phyloP scores from a whole-genome alignment of 805 yeast species.

The Candida michaelii region DNA sequence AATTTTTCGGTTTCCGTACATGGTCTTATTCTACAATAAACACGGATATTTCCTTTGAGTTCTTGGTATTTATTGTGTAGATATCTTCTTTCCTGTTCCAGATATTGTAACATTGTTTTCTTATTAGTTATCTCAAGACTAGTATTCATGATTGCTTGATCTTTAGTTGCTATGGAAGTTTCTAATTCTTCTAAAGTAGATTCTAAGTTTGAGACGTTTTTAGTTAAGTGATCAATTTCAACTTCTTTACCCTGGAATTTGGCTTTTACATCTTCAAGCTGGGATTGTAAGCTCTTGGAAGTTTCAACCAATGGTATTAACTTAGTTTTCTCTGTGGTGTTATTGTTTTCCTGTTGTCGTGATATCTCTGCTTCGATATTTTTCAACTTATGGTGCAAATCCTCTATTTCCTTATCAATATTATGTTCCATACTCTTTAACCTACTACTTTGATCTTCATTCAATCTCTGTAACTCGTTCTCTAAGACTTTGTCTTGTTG shows the following conservation, averaged over 20 bases:
- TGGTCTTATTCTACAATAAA: constrained; percentile 74
- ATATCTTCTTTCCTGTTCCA: constrained; percentile 58
- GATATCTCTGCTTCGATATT: not conserved
- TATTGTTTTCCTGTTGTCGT: not conserved
- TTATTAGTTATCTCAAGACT: constrained; percentile 11
- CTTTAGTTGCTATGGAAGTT: constrained; percentile 10
- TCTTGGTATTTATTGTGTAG: constrained; percentile 80
- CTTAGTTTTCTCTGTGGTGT: not conserved
- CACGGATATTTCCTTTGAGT: constrained; percentile 87
- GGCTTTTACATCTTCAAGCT: not conserved
- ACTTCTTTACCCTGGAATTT: constrained; percentile 11
- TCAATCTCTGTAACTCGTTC: constrained; percentile 6
- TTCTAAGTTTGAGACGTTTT: constrained; percentile 8
- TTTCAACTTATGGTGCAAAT: not conserved
- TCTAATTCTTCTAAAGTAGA: not conserved
- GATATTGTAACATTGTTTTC: constrained; percentile 40
- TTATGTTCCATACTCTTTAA: constrained; percentile 7
- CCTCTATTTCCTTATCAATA: not conserved
- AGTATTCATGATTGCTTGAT: constrained; percentile 5
- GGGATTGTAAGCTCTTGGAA: not conserved
- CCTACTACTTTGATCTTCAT: constrained; percentile 3
- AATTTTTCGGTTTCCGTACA: constrained; percentile 7
- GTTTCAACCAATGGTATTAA: not conserved
- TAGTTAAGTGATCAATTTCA: constrained; percentile 8
- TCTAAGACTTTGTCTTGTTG: not conserved